Base-by-base conservation (phyloP, 495 filamentous ascomycete genomes). In the Letharia lupina region DNA sequence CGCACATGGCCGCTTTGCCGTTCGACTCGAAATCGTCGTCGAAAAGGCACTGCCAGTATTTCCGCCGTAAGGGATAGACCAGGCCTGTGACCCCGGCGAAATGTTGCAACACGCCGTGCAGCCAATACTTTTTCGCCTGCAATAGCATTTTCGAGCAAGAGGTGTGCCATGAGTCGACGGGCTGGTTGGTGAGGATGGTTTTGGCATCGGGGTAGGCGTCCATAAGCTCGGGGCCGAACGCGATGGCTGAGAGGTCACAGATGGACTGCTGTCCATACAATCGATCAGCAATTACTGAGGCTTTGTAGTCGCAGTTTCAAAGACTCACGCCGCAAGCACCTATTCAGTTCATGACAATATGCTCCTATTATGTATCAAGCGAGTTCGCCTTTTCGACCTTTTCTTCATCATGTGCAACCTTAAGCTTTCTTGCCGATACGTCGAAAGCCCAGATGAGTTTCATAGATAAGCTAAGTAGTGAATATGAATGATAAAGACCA, bases 151-250 rank as follows among this genome's bases (percentile, higher is more conserved):
- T 63, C 39, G 40, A 39, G 37, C 60, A 61, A 2, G 68, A 67
- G 3, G 40, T 41, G 61, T 70, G 60, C 70, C 70, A 72, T 12
- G 68, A 56, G 3, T 63, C 65, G 18, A 63, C 65, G 62, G 60
- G 37, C 1, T 63, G 70, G 31, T 67, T 70, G n/a, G 70, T 70
- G 12, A 72, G 62, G 35, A 72, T 70, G 33, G 66, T 62, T 60
- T 72, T 72, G 20, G 63, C 65, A 37, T 68, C 59, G 9, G 70
- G 70, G 42, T 72, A 72, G 18, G 86, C 84, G 59, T 84, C 84
- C 42, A 89, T 87, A 44, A 89, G 76, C 72, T 89, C 86, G 70
- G 83, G 81, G 58, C 83, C 84, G 68, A 89, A 89, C 41, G 83
- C 83, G 61, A 82, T 84, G 52, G 84, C 84, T 13, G 86, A 86